Conservation (phyloP, 2,329 filamentous ascomycete species). For the Penicillium psychrosexuale region DNA sequence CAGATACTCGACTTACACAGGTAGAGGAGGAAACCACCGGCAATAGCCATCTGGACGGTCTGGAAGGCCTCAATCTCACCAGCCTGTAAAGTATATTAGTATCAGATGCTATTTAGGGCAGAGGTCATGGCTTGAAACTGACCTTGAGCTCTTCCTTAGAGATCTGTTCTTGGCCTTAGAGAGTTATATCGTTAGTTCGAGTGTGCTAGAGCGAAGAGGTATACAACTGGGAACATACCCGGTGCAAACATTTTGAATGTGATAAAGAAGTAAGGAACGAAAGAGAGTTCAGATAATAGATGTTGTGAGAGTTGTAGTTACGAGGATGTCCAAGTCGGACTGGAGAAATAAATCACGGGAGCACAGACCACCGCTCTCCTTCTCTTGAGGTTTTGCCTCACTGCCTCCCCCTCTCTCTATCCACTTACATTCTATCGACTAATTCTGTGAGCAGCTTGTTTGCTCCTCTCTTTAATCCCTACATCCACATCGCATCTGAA, state of each 20-base stretch:
- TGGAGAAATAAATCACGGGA: constrained; percentile 27
- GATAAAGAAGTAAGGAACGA: not conserved
- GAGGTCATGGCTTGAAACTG: constrained; percentile 7
- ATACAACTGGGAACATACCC: constrained; percentile 19
- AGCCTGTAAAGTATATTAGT: constrained; percentile 30
- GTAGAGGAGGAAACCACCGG: constrained; percentile 57
- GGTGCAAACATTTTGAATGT: constrained; percentile 34
- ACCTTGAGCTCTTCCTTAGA: constrained; percentile 49
- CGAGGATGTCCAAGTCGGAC: constrained; percentile 1
- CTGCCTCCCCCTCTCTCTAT: constrained; percentile 6
- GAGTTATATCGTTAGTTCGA: constrained; percentile 1
- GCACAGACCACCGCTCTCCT: constrained; percentile 26
- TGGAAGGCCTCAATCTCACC: constrained; percentile 54
- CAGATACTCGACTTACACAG: constrained; percentile 51
- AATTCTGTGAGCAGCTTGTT: not conserved
- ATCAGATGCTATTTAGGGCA: not conserved
- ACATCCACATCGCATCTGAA: not conserved
- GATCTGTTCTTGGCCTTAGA: constrained; percentile 43
- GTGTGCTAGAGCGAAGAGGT: not conserved
- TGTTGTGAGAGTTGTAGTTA: constrained; percentile 8
- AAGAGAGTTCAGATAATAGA: not conserved
- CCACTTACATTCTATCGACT: not conserved
- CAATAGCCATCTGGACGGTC: constrained; percentile 54
- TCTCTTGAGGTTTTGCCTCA: constrained; percentile 14
- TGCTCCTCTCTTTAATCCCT: not conserved